Percentiles rank a stretch among this genome's conserved stretches.
These are phyloP conservation scores for Megacollybia marginata DNA, from an alignment of 768 basidiomycete species.

Conservation along the genomic window DNA sequence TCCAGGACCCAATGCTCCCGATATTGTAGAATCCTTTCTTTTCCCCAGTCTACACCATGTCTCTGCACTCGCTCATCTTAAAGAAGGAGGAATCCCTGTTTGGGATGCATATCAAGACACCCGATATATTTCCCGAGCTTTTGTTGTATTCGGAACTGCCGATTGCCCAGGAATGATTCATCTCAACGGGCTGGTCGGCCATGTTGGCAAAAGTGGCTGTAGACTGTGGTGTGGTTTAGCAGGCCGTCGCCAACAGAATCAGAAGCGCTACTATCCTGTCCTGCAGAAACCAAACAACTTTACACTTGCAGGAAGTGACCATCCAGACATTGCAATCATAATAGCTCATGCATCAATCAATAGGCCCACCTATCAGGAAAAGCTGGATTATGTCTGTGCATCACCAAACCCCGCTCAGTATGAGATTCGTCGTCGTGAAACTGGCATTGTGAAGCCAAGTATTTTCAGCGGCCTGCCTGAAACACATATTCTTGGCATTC, in stretches of 20 bases:
- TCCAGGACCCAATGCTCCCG: too few relatives aligned
- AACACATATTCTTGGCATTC: too few relatives aligned
- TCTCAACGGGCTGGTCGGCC: too few relatives aligned
- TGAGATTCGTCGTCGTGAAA: neutral
- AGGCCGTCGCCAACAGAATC: neutral
- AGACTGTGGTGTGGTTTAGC: neutral
- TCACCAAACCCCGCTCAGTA: neutral
- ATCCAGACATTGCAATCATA: neutral
- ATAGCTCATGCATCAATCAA: neutral
- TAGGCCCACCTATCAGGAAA: neutral
- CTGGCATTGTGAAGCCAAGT: constrained; percentile 27
- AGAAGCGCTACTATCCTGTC: neutral
- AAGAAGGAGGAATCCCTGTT: too few relatives aligned
- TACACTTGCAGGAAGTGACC: neutral
- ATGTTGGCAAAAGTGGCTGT: constrained; percentile 4
- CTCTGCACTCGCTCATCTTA: too few relatives aligned
- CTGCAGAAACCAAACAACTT: neutral
- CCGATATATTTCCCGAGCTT: too few relatives aligned
- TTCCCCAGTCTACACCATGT: too few relatives aligned
- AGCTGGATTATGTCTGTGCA: neutral
- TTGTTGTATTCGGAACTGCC: too few relatives aligned
- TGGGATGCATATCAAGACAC: too few relatives aligned
- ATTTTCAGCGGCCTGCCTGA: too few relatives aligned
- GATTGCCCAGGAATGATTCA: too few relatives aligned
- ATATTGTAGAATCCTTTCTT: too few relatives aligned